Conservation (phyloP, 2,329 filamentous ascomycete genomes). For the Hymenoscyphus fraxineus region DNA sequence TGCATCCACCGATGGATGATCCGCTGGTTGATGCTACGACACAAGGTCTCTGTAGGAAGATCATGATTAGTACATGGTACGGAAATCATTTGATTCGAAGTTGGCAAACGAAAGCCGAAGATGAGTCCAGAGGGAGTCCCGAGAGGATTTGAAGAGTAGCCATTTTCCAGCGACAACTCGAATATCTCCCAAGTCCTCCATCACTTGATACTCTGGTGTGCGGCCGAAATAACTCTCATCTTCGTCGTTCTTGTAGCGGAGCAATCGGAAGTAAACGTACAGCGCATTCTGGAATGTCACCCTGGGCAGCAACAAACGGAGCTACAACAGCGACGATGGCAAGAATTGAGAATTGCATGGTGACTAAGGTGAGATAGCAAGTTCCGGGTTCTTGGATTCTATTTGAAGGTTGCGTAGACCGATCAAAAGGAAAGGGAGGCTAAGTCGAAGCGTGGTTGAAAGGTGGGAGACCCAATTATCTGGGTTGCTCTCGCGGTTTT, state of each 20-base stretch:
- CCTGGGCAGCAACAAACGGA: slow-evolving; percentile 50
- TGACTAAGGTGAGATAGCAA: not conserved
- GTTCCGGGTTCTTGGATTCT: not conserved
- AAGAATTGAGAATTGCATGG: slow-evolving; percentile 27
- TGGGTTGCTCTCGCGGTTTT: not conserved
- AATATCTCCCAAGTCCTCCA: not conserved
- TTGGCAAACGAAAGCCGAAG: not conserved
- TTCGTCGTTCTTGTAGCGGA: not conserved
- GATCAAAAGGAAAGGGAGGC: not conserved
- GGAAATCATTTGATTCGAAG: not conserved
- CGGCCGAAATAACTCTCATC: not conserved
- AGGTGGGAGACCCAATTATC: not conserved
- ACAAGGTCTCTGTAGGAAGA: slow-evolving; percentile 32
- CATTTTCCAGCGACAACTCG: not conserved
- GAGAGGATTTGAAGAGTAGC: not conserved
- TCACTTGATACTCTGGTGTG: not conserved
- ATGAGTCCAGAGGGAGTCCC: not conserved
- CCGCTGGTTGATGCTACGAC: slow-evolving; percentile 37
- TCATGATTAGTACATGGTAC: not conserved
- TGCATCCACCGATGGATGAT: slow-evolving; percentile 39
- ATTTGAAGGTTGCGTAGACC: not conserved
- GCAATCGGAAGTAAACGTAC: slow-evolving; percentile 41
- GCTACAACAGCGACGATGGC: slow-evolving; percentile 49
- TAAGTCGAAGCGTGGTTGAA: too few relatives aligned
- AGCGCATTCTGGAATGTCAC: slow-evolving; percentile 50